These are phyloP conservation scores for Hymenoscyphus fructigenus DNA, from an alignment of 2,329 filamentous ascomycete genomes.

Conservation along the genomic window DNA sequence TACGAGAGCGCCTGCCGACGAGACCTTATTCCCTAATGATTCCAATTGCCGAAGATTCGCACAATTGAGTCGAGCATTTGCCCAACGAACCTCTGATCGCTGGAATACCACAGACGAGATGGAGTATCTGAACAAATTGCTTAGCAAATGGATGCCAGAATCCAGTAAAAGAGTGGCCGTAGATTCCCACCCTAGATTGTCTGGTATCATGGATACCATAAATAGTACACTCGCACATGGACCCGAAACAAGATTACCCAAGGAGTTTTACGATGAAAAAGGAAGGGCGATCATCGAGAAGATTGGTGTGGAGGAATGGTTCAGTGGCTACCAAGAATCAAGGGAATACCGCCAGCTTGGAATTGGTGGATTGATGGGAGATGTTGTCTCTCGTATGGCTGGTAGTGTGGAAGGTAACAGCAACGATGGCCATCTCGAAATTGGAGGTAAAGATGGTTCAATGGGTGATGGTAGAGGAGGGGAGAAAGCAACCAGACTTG, in stretches of 20 bases:
- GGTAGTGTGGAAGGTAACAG: constrained; percentile 59
- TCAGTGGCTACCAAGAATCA: constrained; percentile 78
- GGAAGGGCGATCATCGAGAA: constrained; percentile 66
- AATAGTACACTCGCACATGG: constrained; percentile 88
- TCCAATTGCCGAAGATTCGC: constrained; percentile 71
- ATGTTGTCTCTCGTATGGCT: constrained; percentile 76
- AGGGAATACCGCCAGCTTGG: constrained; percentile 85
- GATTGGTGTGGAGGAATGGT: constrained; percentile 91
- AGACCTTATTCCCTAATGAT: constrained; percentile 81
- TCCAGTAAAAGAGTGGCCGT: constrained; percentile 69
- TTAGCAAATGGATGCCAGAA: constrained; percentile 84
- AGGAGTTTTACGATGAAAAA: constrained; percentile 82
- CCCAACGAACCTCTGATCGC: constrained; percentile 65
- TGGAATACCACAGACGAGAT: constrained; percentile 82
- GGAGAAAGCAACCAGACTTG: constrained; percentile 64
- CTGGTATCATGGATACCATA: constrained; percentile 90
- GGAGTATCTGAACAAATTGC: constrained; percentile 73
- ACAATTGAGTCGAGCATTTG: constrained; percentile 67
- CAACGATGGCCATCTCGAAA: constrained; percentile 51
- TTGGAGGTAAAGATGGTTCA: constrained; percentile 41
- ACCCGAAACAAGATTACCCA: constrained; percentile 72
- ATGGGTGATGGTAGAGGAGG: constrained; percentile 44
- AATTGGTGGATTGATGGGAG: constrained; percentile 81
- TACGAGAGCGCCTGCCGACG: constrained; percentile 62
- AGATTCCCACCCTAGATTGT: constrained; percentile 79